These are phyloP conservation scores for Boehmeria nivea DNA, from an alignment of 306 rosid species.

Conservation along the genomic window DNA sequence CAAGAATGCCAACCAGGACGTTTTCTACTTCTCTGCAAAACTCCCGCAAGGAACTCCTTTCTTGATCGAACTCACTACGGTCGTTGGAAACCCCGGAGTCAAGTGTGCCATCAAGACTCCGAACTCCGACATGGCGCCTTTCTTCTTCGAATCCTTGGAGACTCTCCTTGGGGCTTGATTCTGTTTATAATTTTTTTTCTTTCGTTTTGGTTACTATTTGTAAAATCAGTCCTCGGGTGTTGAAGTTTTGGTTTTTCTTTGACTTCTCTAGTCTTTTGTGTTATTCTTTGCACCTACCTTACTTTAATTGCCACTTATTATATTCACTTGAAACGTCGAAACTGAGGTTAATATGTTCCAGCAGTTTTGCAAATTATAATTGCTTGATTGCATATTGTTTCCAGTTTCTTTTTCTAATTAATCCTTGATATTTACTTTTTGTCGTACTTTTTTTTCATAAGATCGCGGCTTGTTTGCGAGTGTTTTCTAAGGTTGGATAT, in stretches of 20 bases:
- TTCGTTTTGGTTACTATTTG: slow-evolving; percentile 32
- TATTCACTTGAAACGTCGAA: slow-evolving; percentile 7
- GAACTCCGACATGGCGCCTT: slow-evolving; percentile 66
- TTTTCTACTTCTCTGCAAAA: slow-evolving; percentile 87
- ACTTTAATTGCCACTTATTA: slow-evolving; percentile 17
- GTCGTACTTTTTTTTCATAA: no score
- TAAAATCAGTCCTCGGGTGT: slow-evolving; percentile 23
- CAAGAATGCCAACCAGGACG: slow-evolving; percentile 88
- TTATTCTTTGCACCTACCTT: slow-evolving; percentile 25
- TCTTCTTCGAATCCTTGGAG: slow-evolving; percentile 83
- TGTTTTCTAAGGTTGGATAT: no score
- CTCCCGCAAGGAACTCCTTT: slow-evolving; percentile 75
- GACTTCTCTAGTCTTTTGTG: slow-evolving; percentile 18
- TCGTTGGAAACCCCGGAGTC: slow-evolving; percentile 64
- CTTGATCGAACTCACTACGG: slow-evolving; percentile 72
- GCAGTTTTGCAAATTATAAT: not conserved
- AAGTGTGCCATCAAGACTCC: slow-evolving; percentile 96
- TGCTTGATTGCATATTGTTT: no score
- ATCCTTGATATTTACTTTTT: no score
- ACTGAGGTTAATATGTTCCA: slow-evolving; percentile 11
- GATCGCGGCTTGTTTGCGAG: no score
- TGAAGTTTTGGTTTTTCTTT: slow-evolving; percentile 21
- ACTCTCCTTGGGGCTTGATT: slow-evolving; percentile 57
- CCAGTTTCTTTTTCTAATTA: no score
- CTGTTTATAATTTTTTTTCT: slow-evolving; percentile 22